Conservation (phyloP, 257 asterid species). For the Osmanthus fragrans region DNA sequence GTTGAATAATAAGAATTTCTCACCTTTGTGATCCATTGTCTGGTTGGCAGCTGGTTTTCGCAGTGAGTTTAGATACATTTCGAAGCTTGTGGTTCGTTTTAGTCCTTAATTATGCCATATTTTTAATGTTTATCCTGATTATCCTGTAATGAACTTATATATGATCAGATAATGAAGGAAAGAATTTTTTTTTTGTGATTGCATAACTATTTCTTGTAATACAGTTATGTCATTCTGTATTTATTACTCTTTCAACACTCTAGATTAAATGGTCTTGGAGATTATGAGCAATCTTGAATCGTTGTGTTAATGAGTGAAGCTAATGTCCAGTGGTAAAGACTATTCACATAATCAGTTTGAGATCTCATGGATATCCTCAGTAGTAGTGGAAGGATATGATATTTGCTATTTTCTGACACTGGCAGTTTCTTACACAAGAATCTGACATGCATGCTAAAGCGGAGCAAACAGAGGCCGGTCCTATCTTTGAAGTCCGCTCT, state of each 20-base stretch:
- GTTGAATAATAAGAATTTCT: not conserved
- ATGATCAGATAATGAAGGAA: not conserved
- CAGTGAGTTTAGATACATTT: not conserved
- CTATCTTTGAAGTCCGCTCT: conserved; percentile 37
- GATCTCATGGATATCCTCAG: conserved; percentile 8
- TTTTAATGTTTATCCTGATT: not conserved
- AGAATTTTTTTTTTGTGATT: not conserved
- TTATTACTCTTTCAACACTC: not conserved
- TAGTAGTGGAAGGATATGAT: conserved; percentile 6
- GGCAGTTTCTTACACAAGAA: conserved; percentile 48
- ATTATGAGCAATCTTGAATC: not conserved
- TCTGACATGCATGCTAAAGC: conserved; percentile 42
- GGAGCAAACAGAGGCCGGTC: conserved; percentile 45
- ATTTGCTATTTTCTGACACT: conserved; percentile 21
- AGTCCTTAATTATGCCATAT: not conserved
- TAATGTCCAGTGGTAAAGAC: not conserved
- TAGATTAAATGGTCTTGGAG: not conserved
- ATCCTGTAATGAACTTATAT: not conserved
- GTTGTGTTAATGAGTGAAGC: not conserved
- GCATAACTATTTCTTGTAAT: not conserved
- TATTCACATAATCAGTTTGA: not conserved
- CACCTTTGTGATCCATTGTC: not conserved
- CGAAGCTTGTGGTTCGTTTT: not conserved
- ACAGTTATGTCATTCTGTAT: not conserved
- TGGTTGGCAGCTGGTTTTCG: not conserved